phyloP scores from a whole-genome alignment of 139 green algal genomes.

The Volvox africanus region DNA sequence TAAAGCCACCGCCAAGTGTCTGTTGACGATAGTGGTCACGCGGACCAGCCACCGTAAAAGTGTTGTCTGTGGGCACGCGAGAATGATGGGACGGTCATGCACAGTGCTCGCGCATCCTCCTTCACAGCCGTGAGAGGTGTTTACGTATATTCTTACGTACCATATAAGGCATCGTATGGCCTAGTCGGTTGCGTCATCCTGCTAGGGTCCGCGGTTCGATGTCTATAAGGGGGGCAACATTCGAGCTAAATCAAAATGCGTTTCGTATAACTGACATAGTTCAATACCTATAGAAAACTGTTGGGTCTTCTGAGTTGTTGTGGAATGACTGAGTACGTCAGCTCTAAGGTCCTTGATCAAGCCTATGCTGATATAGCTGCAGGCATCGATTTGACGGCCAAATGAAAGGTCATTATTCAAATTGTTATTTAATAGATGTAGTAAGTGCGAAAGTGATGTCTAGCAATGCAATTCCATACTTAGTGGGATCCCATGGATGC shows the following conservation, averaged over 20 bases:
- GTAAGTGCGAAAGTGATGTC: no score
- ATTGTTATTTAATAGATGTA: no score
- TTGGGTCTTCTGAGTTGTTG: neutral
- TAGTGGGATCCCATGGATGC: no score
- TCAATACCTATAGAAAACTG: neutral
- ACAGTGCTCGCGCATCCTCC: neutral
- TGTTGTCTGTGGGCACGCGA: constrained; percentile 65
- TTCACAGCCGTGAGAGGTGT: neutral
- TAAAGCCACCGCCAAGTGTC: constrained; percentile 67
- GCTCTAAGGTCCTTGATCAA: neutral
- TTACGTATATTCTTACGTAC: constrained; percentile 40
- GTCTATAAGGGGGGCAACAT: constrained; percentile 9
- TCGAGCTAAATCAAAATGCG: neutral
- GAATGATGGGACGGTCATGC: neutral
- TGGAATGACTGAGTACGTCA: neutral
- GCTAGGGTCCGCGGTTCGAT: constrained; percentile 4
- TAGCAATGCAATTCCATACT: no score
- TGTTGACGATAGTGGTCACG: constrained; percentile 82
- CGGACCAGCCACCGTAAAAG: constrained; percentile 75
- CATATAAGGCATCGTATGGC: constrained; percentile 71
- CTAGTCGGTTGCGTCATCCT: constrained; percentile 43
- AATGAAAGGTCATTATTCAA: no score
- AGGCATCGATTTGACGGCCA: no score
- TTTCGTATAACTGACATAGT: neutral
- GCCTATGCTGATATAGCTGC: no score